Conservation (phyloP, 2,329 filamentous ascomycete species). For the Paecilomyces sp. region DNA sequence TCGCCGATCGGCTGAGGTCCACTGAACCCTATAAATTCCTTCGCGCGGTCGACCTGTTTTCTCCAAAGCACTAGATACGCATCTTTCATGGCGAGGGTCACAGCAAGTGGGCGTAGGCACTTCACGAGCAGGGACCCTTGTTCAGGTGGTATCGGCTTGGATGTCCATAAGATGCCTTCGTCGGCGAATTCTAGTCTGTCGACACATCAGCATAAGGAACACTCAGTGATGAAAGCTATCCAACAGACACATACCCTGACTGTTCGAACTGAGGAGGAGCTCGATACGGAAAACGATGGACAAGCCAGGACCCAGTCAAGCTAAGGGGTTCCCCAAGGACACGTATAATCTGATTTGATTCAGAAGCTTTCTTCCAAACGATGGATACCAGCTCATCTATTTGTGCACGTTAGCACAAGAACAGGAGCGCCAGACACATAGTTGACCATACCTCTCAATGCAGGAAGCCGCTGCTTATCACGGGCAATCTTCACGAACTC, state of each 20-base stretch:
- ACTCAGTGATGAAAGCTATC: background rate
- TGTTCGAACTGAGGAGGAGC: constrained; percentile 55
- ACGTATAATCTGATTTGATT: constrained; percentile 36
- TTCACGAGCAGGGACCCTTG: constrained; percentile 21
- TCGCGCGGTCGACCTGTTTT: constrained; percentile 20
- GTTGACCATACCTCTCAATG: constrained; percentile 36
- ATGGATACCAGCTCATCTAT: constrained; percentile 38
- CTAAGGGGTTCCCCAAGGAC: constrained; percentile 44
- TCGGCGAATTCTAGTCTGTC: constrained; percentile 21
- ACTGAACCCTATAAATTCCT: constrained; percentile 3
- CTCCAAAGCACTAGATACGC: constrained; percentile 22
- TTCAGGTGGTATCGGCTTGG: constrained; percentile 19
- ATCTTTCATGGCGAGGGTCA: constrained; percentile 26
- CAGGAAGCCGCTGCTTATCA: constrained; percentile 42
- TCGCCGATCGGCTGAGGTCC: constrained; percentile 8
- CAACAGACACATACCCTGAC: constrained; percentile 46
- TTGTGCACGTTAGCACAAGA: constrained; percentile 17
- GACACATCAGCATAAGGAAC: constrained; percentile 1
- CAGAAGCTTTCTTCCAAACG: constrained; percentile 37
- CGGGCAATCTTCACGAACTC: constrained; percentile 53
- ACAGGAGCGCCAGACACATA: constrained; percentile 7
- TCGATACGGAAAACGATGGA: constrained; percentile 52
- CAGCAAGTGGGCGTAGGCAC: constrained; percentile 22
- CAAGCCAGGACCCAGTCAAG: constrained; percentile 51
- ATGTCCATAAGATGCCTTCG: constrained; percentile 18